Base-by-base conservation (phyloP, 129 eudicot species). In the Calendula officinalis region DNA sequence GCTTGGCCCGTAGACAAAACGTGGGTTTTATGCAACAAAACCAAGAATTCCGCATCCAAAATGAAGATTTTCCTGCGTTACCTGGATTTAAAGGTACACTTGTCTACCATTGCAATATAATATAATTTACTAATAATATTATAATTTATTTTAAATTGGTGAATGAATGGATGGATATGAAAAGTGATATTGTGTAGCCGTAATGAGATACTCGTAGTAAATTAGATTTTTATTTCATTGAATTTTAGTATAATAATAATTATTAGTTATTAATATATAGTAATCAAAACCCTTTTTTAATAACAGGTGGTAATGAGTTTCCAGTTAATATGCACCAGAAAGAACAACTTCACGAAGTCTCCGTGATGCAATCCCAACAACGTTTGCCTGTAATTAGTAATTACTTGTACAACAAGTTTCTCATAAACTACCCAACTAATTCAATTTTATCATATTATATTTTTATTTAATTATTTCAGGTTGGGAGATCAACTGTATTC, bases 31-130 rank as follows among this genome's bases (percentile, higher is more conserved):
- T 71, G 75, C 95, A 84, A 75, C 95, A 88, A 75, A 88, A 82
- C 76, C 95, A 88, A 79, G 95, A 88, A 73, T 88, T 88, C 75
- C 84, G 95, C 78, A 88, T 88, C 50, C 95, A 88, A 68, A 88
- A 88, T 40, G 95, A 88, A 81, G 95, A 88, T 59, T 88, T 88
- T 73, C 95, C 95, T 62, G 95, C 95, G 68, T 82, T 88, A 67
- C 91, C 91, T 13, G 95, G 95, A 74, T 88, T 84, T 49, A 84
- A 80, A 88, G 95, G 95, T 88, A 62, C 57, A 49, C 46, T 56
- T n/a, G 13, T 76, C 56, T 22, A 22, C 30, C 30, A 22, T 22
- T 22, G 30, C 30, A 22, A 22, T 22, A 22, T 22, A 22, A 22
- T 22, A 22, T 22, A 22, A 22, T 22, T 22, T 22, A 22, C 30